phyloP scores from a whole-genome alignment of 2,329 filamentous ascomycete genomes.

The Trichoderma afroharzianum region DNA sequence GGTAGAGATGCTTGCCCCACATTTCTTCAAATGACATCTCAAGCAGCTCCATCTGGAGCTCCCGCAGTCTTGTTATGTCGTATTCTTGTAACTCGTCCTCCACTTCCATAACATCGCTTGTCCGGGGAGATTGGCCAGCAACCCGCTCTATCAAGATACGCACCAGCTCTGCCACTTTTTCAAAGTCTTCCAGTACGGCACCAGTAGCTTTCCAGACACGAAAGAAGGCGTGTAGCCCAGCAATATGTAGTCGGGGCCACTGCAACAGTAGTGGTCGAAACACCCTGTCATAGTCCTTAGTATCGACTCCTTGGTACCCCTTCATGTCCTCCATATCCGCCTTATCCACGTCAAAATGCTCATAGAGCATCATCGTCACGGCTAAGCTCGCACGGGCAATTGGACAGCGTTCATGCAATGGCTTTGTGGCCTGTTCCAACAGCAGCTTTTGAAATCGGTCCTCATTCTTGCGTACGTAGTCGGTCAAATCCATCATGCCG shows the following conservation, averaged over 20 bases:
- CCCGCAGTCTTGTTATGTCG: constrained; percentile 72
- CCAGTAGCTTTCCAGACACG: constrained; percentile 89
- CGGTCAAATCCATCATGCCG: constrained; percentile 95
- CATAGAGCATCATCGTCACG: constrained; percentile 83
- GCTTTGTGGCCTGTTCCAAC: constrained; percentile 78
- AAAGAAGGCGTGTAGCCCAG: constrained; percentile 82
- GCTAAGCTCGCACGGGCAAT: constrained; percentile 82
- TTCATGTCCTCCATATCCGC: constrained; percentile 75
- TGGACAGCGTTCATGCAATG: constrained; percentile 72
- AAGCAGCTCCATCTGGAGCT: constrained; percentile 89
- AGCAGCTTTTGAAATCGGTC: constrained; percentile 90
- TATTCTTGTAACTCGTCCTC: constrained; percentile 86
- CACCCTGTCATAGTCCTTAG: constrained; percentile 76
- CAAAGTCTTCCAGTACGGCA: constrained; percentile 81
- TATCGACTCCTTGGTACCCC: constrained; percentile 69
- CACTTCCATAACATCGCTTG: constrained; percentile 78
- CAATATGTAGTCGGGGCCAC: constrained; percentile 87
- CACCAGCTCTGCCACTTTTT: constrained; percentile 87
- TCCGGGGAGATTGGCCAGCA: constrained; percentile 75
- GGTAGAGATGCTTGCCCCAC: constrained; percentile 85
- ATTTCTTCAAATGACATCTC: constrained; percentile 90
- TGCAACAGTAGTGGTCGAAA: constrained; percentile 87
- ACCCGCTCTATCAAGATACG: constrained; percentile 88
- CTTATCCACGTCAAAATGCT: constrained; percentile 92
- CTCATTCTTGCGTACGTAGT: constrained; percentile 88